A percentile compares a stretch with the other conserved stretches of the same genome.
Evolutionary conservation across 73 alveolate species (phyloP).

Genomic region (Paramecium octaurelia): DNA sequence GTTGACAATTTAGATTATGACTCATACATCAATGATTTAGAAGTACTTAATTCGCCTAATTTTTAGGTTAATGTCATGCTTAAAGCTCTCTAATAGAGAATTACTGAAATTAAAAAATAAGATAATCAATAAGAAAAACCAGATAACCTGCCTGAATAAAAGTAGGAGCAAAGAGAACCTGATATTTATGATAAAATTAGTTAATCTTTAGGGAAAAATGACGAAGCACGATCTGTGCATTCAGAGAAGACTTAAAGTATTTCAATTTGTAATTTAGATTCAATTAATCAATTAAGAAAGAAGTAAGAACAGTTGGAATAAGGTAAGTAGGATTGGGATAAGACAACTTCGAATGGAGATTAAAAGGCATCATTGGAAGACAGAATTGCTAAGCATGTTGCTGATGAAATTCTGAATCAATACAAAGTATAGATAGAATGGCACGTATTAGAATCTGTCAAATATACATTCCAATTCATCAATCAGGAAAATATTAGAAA

Average conservation of each 20-base stretch:
- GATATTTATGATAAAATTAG: slow-evolving; percentile 55
- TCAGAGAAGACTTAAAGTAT: slow-evolving; percentile 56
- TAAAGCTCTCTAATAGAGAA: slow-evolving; percentile 78
- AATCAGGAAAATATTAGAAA: slow-evolving; percentile 77
- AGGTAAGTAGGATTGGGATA: slow-evolving; percentile 74
- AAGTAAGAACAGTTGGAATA: slow-evolving; percentile 52
- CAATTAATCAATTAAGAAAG: slow-evolving; percentile 51
- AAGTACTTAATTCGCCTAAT: slow-evolving; percentile 35
- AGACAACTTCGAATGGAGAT: slow-evolving; percentile 47
- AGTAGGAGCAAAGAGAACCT: not conserved
- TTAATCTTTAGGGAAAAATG: slow-evolving; percentile 7
- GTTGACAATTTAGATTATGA: slow-evolving; percentile 90
- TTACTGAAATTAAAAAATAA: slow-evolving; percentile 77
- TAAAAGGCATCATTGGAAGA: slow-evolving; percentile 79
- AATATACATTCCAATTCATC: slow-evolving; percentile 77
- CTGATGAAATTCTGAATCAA: slow-evolving; percentile 76
- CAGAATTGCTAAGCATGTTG: slow-evolving; percentile 81
- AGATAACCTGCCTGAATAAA: slow-evolving; percentile 59
- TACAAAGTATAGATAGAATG: slow-evolving; percentile 60
- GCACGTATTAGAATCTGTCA: not conserved
- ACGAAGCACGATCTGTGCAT: slow-evolving; percentile 48
- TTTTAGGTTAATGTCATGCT: slow-evolving; percentile 66
- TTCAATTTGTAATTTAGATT: slow-evolving; percentile 35
- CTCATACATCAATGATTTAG: slow-evolving; percentile 84
- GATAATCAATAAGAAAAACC: slow-evolving; percentile 75